Conservation (phyloP, 108 stramenopile species). For the Cylindrotheca fusiformis region DNA sequence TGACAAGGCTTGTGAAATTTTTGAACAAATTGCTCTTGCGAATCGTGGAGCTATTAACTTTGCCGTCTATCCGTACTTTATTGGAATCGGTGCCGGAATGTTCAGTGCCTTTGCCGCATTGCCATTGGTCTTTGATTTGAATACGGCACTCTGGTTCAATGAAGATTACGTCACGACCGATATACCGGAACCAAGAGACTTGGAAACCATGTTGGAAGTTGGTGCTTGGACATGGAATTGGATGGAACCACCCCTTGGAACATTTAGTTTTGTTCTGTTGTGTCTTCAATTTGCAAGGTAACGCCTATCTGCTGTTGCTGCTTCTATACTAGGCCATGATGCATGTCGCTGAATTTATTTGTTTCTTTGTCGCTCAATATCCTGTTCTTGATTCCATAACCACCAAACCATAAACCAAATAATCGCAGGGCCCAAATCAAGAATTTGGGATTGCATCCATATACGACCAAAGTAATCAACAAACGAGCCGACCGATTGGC, state of each 20-base stretch:
- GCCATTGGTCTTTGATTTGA: slow-evolving; percentile 75
- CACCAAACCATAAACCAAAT: not conserved
- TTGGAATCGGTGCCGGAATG: slow-evolving; percentile 56
- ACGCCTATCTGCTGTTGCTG: not conserved
- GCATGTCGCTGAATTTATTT: not conserved
- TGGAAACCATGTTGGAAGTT: slow-evolving; percentile 80
- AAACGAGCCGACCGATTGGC: slow-evolving; percentile 30
- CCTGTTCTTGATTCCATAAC: not conserved
- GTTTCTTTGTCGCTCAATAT: slow-evolving; percentile 1
- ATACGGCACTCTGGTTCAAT: slow-evolving; percentile 80
- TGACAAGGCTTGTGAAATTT: slow-evolving; percentile 31
- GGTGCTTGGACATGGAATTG: slow-evolving; percentile 82
- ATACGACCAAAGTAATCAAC: slow-evolving; percentile 46
- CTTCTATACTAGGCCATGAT: not conserved
- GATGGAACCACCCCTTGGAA: slow-evolving; percentile 89
- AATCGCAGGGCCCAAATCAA: slow-evolving; percentile 69
- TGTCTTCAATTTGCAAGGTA: slow-evolving; percentile 75
- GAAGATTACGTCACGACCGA: slow-evolving; percentile 77
- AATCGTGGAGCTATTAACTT: slow-evolving; percentile 58
- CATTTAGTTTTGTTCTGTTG: slow-evolving; percentile 74
- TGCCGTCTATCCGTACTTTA: slow-evolving; percentile 60
- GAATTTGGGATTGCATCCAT: slow-evolving; percentile 82
- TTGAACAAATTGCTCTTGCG: slow-evolving; percentile 37
- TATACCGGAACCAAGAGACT: slow-evolving; percentile 69
- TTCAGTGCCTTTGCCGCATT: slow-evolving; percentile 47